Conservation (phyloP, 176 grass and related monocot species). For the Tillandsia fasciculata region DNA sequence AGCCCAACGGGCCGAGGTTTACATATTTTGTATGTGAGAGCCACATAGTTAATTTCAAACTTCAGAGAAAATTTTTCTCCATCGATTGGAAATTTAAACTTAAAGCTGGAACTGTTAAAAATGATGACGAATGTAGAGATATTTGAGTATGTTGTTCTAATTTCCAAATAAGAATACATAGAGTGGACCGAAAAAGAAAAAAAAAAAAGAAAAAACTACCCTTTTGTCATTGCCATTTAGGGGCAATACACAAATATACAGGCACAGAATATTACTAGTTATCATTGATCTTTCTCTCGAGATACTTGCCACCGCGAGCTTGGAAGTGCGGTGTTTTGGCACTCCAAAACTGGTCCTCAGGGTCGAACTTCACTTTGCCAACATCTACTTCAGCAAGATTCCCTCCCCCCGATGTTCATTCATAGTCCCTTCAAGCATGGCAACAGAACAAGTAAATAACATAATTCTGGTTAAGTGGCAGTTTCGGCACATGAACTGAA, state of each 20-base stretch:
- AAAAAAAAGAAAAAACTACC: neutral
- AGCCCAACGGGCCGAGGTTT: too few relatives aligned
- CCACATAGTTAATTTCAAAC: too few relatives aligned
- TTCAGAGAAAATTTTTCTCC: too few relatives aligned
- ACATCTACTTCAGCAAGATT: conserved; percentile 90
- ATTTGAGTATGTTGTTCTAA: too few relatives aligned
- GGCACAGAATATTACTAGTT: neutral
- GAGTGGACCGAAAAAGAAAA: too few relatives aligned
- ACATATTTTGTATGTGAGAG: too few relatives aligned
- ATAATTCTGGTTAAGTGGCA: too few relatives aligned
- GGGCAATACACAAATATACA: neutral
- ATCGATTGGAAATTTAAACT: too few relatives aligned
- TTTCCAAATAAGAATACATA: too few relatives aligned
- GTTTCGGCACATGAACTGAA: too few relatives aligned
- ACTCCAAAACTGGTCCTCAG: conserved; percentile 83
- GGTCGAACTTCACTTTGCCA: conserved; percentile 79
- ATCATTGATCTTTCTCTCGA: conserved; percentile 92
- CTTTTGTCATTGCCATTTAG: neutral
- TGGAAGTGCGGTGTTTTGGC: conserved; percentile 48
- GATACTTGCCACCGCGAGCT: conserved; percentile 68
- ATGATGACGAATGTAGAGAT: too few relatives aligned
- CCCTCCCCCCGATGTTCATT: conserved; percentile 31
- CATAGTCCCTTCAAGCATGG: conserved; percentile 4
- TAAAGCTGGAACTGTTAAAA: too few relatives aligned
- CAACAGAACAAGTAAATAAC: neutral